Evolutionary conservation across 2,329 filamentous ascomycete genomes (phyloP), one percentile per base, ranked within the genome.

Genomic region (Paecilomyces variotii): DNA sequence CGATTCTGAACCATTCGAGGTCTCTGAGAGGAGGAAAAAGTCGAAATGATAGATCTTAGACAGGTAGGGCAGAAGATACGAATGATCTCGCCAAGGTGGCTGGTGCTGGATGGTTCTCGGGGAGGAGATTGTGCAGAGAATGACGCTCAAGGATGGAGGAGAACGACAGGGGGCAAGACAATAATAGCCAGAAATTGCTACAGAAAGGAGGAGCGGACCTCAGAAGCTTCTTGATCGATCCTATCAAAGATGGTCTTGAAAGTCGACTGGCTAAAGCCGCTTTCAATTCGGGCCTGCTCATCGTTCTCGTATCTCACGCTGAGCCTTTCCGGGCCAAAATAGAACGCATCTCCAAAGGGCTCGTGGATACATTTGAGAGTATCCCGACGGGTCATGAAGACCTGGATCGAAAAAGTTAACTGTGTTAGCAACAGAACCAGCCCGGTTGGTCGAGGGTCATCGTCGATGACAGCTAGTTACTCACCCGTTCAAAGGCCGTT

Each of bases 311-410:
- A 99, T 67, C 94, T 85, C 56, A 84, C 79, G 68, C 89, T 87
- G 66, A 97, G 82, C 66, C 90, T 84, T 78, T 99, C 94, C 5
- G 93, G 92, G 56, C 94, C 93, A 71, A 88, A 97, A 79, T 97
- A 97, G 72, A 93, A 97, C 61, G 92, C 89, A 76, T 97, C 94
- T 57, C 93, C 93, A 76, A 97, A 97, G 4, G 94, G 94, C 78
- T 99, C 94, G 74, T 97, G 94, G 67, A 94, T 82, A 72, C 90
- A 96, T 68, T 87, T 82, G 60, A 97, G 83, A 57, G 82, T 86
- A 70, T 96, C 87, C 66, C 84, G 84, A 65, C 91, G 88, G 67
- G 92, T 96, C 93, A 97, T 97, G 76, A 99, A 97, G 64, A 97
- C 92, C 90, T 94, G 65, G 10, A 52, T 26, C 50, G 50, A 7